phyloP scores from a whole-genome alignment of 306 rosid species.

The Cucurbita ficifolia region DNA sequence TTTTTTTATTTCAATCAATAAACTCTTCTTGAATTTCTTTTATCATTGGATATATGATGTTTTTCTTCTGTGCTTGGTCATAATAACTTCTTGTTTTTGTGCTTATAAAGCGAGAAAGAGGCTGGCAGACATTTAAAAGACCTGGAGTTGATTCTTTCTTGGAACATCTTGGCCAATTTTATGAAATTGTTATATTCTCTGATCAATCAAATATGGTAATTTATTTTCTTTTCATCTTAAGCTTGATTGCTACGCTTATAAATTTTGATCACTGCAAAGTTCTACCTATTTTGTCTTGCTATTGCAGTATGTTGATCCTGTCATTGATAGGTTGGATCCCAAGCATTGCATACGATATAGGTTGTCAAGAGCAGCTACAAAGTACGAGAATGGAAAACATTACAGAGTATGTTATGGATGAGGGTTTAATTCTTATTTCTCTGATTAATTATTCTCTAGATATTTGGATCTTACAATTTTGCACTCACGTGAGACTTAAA shows the following conservation, averaged over 20 bases:
- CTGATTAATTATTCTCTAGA: background rate
- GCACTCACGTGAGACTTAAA: background rate
- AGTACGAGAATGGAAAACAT: slow-evolving; percentile 81
- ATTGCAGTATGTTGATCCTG: slow-evolving; percentile 88
- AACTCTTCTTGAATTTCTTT: background rate
- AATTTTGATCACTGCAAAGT: background rate
- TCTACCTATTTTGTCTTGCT: slow-evolving; percentile 8
- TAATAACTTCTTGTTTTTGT: slow-evolving; percentile 17
- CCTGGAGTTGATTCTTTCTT: slow-evolving; percentile 97
- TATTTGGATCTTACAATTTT: background rate
- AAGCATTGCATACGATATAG: slow-evolving; percentile 69
- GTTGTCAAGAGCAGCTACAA: slow-evolving; percentile 85
- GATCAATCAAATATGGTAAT: slow-evolving; percentile 84
- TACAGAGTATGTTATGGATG: slow-evolving; percentile 50
- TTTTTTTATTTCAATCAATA: background rate
- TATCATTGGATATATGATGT: background rate
- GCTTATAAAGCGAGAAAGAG: slow-evolving; percentile 69
- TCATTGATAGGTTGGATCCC: slow-evolving; percentile 74
- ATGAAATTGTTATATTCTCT: slow-evolving; percentile 67
- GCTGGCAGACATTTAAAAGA: slow-evolving; percentile 95
- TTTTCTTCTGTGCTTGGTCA: background rate
- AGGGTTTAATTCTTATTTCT: slow-evolving; percentile 4
- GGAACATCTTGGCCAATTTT: slow-evolving; percentile 86
- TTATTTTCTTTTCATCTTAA: slow-evolving; percentile 10
- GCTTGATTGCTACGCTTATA: background rate